Percentiles rank a stretch among this genome's conserved stretches.
Conservation (phyloP, 768 basidiomycete genomes). For the Cystofilobasidium bisporidii region DNA sequence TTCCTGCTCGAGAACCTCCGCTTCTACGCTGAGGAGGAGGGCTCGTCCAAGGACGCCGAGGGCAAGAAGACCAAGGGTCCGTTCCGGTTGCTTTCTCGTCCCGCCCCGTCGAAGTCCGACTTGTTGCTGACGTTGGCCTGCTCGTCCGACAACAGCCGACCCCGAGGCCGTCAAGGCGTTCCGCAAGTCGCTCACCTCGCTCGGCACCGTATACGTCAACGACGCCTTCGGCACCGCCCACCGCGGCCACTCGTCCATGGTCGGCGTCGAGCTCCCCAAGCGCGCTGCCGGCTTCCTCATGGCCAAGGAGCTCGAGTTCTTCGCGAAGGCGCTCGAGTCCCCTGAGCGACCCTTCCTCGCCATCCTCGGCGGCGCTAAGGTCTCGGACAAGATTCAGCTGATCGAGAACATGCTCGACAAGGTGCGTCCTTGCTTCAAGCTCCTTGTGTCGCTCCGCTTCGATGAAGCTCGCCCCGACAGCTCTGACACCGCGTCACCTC, state of each 20-base stretch:
- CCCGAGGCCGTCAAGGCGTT: conserved; percentile 68
- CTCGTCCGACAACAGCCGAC: conserved; percentile 46
- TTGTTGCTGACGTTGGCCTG: no score
- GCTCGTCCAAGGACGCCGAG: conserved; percentile 82
- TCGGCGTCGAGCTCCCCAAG: conserved; percentile 83
- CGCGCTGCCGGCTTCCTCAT: conserved; percentile 92
- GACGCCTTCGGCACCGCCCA: conserved; percentile 99
- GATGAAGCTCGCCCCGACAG: conserved; percentile 53
- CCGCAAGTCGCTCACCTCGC: conserved; percentile 72
- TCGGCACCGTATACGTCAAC: conserved; percentile 96
- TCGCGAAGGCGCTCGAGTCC: conserved; percentile 83
- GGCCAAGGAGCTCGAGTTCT: conserved; percentile 98
- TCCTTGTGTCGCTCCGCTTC: neutral
- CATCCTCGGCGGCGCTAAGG: conserved; percentile 96
- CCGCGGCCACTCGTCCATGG: conserved; percentile 97
- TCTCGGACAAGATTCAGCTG: conserved; percentile 96
- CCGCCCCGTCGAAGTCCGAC: no score
- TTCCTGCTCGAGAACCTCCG: conserved; percentile 95
- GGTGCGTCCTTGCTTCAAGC: conserved; percentile 45
- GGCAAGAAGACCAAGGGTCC: conserved; percentile 81
- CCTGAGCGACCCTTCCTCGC: conserved; percentile 95
- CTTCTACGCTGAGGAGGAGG: conserved; percentile 98
- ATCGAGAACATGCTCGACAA: conserved; percentile 99
- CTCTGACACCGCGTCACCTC: conserved; percentile 87
- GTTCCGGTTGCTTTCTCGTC: conserved; percentile 9